Evolutionary conservation across 352 stramenopile genomes (phyloP), one percentile per base, ranked within the genome.

Genomic region (Phytopythium mirpurense): DNA sequence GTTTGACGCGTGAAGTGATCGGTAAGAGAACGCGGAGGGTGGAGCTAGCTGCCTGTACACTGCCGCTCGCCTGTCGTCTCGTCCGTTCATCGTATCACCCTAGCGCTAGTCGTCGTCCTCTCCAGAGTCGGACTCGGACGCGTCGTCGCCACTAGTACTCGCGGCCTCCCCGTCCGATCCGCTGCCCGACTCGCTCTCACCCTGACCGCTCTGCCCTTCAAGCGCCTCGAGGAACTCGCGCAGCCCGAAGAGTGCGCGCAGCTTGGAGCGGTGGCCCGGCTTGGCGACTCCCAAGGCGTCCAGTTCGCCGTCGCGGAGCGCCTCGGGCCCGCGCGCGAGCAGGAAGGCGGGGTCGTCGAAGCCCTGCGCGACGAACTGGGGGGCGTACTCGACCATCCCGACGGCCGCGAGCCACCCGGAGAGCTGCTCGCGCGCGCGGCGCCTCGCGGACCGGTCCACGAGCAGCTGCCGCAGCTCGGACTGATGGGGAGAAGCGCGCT

Each of bases 261-360:
- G 65, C 54, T 92, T 93, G 19, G 74, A 65, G 16, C 78, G 78
- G 24, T 94, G 84, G 0, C 84, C 84, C 21, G 69, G 67, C 51
- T 89, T 91, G 16, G 66, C 40, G 35, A 94, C 82, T 5, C 75
- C 56, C 59, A 94, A 83, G 21, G 63, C 55, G 46, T 88, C 73
- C 21, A 91, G 47, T 19, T 63, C 69, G 11, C 59, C 65, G 1
- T 90, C 68, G 38, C 60, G 68, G 15, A 94, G 61, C 14, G 75
- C 76, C 5, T 60, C 62, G 15, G 62, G 24, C 0, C 78, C 72
- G 9, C 59, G 62, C 18, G 62, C 27, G 0, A 84, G 59, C 23
- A 93, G 31, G 41, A 91, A 94, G 3, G 60, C 55, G 12, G 72
- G 60, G 55, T 94, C 84, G 38, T 92, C 80, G 24, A 82, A 89